A percentile compares a stretch with the other conserved stretches of the same genome.
phyloP scores from a whole-genome alignment of 306 rosid genomes.

The Quercus suber region DNA sequence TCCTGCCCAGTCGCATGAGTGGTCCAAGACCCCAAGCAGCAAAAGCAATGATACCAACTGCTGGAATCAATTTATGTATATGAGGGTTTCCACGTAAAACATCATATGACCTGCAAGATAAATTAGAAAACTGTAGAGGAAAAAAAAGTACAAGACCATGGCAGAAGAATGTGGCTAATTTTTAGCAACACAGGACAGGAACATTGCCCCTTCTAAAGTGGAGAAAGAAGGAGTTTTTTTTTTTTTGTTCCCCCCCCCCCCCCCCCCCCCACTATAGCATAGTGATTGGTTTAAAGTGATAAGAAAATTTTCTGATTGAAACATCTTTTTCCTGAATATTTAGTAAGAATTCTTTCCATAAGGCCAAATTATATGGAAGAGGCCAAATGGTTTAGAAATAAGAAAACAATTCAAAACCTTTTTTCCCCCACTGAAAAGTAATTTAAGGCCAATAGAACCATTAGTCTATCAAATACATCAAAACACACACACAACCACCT shows the following conservation, averaged over 20 bases:
- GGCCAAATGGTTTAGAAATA: neutral
- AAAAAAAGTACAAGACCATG: slow-evolving; percentile 5
- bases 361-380: neutral
- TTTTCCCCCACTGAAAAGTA: neutral
- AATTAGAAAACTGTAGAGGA: slow-evolving; percentile 6
- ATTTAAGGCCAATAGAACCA: neutral
- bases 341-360: neutral
- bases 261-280: no score
- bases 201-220: neutral
- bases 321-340: neutral
- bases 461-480: neutral
- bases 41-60: slow-evolving; percentile 80
- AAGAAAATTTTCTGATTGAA: neutral
- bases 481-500: neutral
- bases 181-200: slow-evolving; percentile 9
- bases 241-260: no score
- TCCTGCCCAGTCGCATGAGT: slow-evolving; percentile 66
- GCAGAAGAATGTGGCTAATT: slow-evolving; percentile 3
- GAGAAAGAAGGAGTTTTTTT: no score
- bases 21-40: slow-evolving; percentile 90
- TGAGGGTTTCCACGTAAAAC: slow-evolving; percentile 58
- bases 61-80: slow-evolving; percentile 63
- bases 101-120: slow-evolving; percentile 58
- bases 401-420: neutral
- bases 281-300: neutral